These are phyloP conservation scores for Scedosporium boydii DNA, from an alignment of 2,329 filamentous ascomycete species.

Conservation along the genomic window DNA sequence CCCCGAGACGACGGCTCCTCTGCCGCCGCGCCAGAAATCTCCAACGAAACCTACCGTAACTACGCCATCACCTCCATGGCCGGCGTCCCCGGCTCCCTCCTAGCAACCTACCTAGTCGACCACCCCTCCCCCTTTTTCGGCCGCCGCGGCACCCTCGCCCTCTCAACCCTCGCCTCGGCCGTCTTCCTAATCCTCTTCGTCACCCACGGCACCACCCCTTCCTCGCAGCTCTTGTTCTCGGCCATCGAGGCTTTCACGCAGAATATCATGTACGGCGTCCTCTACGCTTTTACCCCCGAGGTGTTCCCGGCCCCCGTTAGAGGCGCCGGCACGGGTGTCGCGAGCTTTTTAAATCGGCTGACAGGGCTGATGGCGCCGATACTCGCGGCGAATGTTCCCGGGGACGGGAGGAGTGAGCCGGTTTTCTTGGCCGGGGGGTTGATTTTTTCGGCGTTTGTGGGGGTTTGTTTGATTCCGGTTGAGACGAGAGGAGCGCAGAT, in stretches of 20 bases:
- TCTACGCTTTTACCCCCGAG: conserved; percentile 71
- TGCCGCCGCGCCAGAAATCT: conserved; percentile 19
- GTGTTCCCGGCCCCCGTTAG: conserved; percentile 65
- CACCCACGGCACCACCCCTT: conserved; percentile 44
- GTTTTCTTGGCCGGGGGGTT: conserved; percentile 48
- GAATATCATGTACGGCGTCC: conserved; percentile 68
- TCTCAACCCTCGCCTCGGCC: conserved; percentile 57
- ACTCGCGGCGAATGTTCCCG: conserved; percentile 51
- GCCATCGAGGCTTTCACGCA: conserved; percentile 63
- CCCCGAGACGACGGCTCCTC: background rate
- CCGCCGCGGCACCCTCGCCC: conserved; percentile 62
- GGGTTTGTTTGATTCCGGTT: conserved; percentile 51
- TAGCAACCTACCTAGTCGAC: conserved; percentile 65
- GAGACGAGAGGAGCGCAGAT: conserved; percentile 52
- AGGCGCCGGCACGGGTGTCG: conserved; percentile 63
- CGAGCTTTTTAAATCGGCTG: conserved; percentile 60
- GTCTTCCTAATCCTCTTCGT: conserved; percentile 62
- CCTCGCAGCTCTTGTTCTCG: conserved; percentile 53
- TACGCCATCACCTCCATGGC: conserved; percentile 72
- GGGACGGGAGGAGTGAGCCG: conserved; percentile 46
- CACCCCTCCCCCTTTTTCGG: conserved; percentile 52
- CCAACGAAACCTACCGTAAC: conserved; percentile 58
- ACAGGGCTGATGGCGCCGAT: conserved; percentile 61
- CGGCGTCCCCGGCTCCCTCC: conserved; percentile 66
- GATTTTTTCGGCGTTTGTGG: conserved; percentile 49